Conservation (phyloP, 192 early-diverging fungal genomes). For the Phlyctochytrium bullatum region DNA sequence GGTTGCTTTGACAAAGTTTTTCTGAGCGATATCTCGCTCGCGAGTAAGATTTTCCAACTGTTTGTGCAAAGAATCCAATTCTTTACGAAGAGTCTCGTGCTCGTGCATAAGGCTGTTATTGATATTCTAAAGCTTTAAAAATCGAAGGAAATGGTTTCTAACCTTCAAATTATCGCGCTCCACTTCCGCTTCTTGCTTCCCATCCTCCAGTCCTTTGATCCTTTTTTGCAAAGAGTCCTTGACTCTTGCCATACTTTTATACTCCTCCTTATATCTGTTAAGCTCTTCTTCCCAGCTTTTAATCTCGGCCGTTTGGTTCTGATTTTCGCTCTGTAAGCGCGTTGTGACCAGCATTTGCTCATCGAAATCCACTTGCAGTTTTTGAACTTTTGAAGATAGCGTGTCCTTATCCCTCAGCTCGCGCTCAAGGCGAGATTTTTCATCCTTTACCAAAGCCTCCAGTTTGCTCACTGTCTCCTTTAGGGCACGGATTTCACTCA, state of each 20-base stretch:
- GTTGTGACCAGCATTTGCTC: constrained; percentile 39
- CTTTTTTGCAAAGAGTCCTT: constrained; percentile 45
- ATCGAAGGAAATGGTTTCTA: not conserved
- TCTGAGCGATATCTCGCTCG: constrained; percentile 58
- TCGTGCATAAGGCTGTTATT: constrained; percentile 43
- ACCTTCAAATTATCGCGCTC: constrained; percentile 50
- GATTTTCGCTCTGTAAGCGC: constrained; percentile 41
- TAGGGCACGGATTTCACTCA: constrained; percentile 29
- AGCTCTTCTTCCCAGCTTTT: constrained; percentile 52
- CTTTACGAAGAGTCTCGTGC: constrained; percentile 37
- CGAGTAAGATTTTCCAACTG: constrained; percentile 43
- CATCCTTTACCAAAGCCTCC: constrained; percentile 43
- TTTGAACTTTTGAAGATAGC: constrained; percentile 16
- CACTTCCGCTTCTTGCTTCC: constrained; percentile 48
- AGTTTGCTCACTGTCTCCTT: constrained; percentile 31
- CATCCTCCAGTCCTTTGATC: constrained; percentile 48
- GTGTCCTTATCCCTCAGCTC: constrained; percentile 40
- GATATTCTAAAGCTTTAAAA: constrained; percentile 18
- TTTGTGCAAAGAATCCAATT: constrained; percentile 40
- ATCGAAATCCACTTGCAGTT: constrained; percentile 52
- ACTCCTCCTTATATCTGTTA: constrained; percentile 39
- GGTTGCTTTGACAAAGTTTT: constrained; percentile 57
- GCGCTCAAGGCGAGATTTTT: constrained; percentile 31
- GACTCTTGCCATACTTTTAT: constrained; percentile 31
- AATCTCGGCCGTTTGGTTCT: constrained; percentile 40